Conservation (phyloP, 495 filamentous ascomycete genomes). For the Jackrogersella minutella region DNA sequence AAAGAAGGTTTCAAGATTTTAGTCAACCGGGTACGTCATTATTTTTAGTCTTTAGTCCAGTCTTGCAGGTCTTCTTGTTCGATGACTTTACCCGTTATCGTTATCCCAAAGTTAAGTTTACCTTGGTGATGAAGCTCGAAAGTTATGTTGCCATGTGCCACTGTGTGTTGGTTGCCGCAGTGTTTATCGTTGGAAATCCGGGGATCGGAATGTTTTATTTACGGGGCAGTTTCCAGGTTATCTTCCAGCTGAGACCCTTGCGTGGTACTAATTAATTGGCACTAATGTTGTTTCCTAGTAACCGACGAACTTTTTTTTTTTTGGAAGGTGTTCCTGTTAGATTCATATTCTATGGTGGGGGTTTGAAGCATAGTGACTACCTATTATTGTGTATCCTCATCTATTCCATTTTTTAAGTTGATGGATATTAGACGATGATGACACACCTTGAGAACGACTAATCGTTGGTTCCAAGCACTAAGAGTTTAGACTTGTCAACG, state of each 20-base stretch:
- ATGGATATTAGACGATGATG: too few species aligned
- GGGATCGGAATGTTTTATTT: conserved; percentile 46
- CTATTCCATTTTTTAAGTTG: too few species aligned
- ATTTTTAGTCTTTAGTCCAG: not conserved
- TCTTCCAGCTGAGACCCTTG: conserved; percentile 22
- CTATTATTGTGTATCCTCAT: too few species aligned
- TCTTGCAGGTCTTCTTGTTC: too few species aligned
- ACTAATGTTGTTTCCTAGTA: not conserved
- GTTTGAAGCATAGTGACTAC: not conserved
- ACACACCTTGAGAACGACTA: too few species aligned
- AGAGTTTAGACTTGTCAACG: too few species aligned
- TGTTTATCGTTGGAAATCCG: conserved; percentile 41
- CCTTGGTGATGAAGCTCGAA: conserved; percentile 13
- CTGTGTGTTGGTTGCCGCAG: conserved; percentile 27
- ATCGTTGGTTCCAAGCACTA: too few species aligned
- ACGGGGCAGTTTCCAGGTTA: conserved; percentile 21
- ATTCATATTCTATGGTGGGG: not conserved
- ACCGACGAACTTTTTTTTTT: not conserved
- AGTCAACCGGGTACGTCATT: conserved; percentile 22
- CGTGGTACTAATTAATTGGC: not conserved
- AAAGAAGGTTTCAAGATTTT: not conserved
- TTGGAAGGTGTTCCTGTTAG: not conserved
- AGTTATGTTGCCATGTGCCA: conserved; percentile 33
- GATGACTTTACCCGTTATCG: conserved; percentile 9
- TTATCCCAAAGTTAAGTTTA: conserved; percentile 23